Conservation (phyloP, 345 rosid species). For the Eutrema japonicum region DNA sequence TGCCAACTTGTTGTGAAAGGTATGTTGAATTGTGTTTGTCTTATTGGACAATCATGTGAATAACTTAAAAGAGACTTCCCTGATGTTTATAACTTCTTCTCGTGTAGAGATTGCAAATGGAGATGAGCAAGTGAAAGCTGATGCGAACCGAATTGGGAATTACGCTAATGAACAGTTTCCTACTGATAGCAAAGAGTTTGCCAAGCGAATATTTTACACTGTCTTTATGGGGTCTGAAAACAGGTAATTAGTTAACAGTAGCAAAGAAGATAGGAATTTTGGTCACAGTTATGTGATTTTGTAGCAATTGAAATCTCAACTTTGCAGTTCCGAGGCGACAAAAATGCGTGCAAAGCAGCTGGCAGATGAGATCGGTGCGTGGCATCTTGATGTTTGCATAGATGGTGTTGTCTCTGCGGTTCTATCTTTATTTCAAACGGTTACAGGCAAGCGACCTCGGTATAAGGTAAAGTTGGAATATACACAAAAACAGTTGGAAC, state of each 20-base stretch:
- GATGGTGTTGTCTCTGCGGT: slow-evolving; percentile 84
- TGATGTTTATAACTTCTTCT: slow-evolving; percentile 16
- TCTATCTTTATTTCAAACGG: slow-evolving; percentile 72
- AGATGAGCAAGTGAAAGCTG: slow-evolving; percentile 92
- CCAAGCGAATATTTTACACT: slow-evolving; percentile 88
- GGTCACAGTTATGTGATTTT: not conserved
- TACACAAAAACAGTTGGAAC: not conserved
- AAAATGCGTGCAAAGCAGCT: slow-evolving; percentile 74
- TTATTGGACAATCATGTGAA: not conserved
- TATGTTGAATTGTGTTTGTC: slow-evolving; percentile 31
- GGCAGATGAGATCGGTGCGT: slow-evolving; percentile 88
- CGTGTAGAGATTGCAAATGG: slow-evolving; percentile 78
- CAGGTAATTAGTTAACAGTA: slow-evolving; percentile 56
- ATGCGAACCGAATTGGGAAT: slow-evolving; percentile 82
- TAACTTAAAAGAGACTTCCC: not conserved
- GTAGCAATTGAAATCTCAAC: not conserved
- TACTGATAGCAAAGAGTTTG: slow-evolving; percentile 87
- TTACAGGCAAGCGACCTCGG: slow-evolving; percentile 79
- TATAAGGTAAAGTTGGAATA: slow-evolving; percentile 60
- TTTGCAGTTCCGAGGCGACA: slow-evolving; percentile 74
- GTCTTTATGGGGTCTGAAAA: slow-evolving; percentile 96
- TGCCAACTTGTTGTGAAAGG: slow-evolving; percentile 98
- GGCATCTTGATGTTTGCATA: slow-evolving; percentile 90
- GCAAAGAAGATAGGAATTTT: not conserved
- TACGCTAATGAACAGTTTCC: slow-evolving; percentile 76